Base-by-base conservation (phyloP, 768 basidiomycete genomes). In the Boletus subparvulus region DNA sequence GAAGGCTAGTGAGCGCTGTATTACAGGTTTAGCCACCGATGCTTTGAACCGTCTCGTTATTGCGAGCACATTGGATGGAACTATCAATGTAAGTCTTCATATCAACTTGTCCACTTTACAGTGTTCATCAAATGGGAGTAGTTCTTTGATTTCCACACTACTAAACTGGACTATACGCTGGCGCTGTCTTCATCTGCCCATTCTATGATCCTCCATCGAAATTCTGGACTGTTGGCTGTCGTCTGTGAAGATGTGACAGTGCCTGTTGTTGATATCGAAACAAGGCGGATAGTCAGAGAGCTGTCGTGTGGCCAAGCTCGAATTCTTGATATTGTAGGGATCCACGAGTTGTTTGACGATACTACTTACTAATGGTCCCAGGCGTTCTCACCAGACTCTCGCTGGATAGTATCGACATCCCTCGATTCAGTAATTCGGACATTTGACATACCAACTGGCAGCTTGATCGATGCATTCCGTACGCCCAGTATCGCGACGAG, bases 91-190 rank as follows among this genome's bases (percentile, higher is more conserved):
- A 64, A 54, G 89, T 79, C 35, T 33, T 50, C 13, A 32, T 43
- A 7, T 36, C 30, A 36, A 49, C 40, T 14, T 26, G 21, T 35
- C 6, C 16, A 33, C 47, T 32, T 39, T 10, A 5, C 50, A 13
- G 35, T 51, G 45, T 52, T 56, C 28, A 55, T 56, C 28, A 14
- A 33, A 14, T 14, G 30, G 14, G 19, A 24, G 6, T 63, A 99
- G 95, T 98, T 98, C 76, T 99, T 98, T 64, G 90, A 98, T 69
- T 98, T 99, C 73, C 92, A 96, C 65, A 86, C 88, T 3, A 84
- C 91, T 11, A 84, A 84, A 64, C 75, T 93, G 55, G 82, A 88
- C 56, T 74, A 87, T 50, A 85, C 85, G 0, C 54, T 94, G 47
- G 73, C 83, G 11, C 66, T 97, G 3, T 79, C 90, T 3, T 86